Conservation (phyloP, 768 basidiomycete species). For the Trametopsis cervina region DNA sequence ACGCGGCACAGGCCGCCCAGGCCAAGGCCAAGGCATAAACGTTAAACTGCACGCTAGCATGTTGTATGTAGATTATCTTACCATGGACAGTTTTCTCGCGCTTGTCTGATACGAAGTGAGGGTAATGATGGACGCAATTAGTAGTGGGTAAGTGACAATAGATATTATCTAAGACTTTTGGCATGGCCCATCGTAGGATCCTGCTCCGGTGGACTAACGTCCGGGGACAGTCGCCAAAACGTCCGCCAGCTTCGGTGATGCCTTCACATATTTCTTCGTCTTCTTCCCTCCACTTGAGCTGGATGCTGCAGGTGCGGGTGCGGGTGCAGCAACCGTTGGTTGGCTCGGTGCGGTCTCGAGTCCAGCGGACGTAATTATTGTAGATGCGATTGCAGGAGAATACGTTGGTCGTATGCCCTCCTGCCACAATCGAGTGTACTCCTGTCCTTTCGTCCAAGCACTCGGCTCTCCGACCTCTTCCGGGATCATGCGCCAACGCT, state of each 20-base stretch:
- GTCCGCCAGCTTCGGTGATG: no score
- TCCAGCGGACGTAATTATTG: slow-evolving; percentile 20
- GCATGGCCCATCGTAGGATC: no score
- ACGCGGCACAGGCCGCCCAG: slow-evolving; percentile 82
- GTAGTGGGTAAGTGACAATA: neutral
- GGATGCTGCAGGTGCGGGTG: neutral
- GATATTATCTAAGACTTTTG: neutral
- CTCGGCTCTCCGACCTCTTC: slow-evolving; percentile 27
- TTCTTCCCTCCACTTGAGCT: neutral
- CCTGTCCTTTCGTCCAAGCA: slow-evolving; percentile 66
- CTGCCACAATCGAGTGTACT: slow-evolving; percentile 69
- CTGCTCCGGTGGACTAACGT: no score
- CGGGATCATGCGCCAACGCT: slow-evolving; percentile 62
- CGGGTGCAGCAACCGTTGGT: neutral
- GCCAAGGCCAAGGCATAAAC: slow-evolving; percentile 45
- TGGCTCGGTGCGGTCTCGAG: neutral
- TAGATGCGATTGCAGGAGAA: slow-evolving; percentile 41
- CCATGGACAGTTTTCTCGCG: slow-evolving; percentile 9
- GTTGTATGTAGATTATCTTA: slow-evolving; percentile 17
- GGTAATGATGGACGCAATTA: neutral
- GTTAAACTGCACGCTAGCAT: neutral
- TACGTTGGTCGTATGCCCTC: slow-evolving; percentile 64
- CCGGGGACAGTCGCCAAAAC: no score
- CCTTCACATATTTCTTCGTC: neutral
- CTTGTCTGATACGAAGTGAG: neutral